These are phyloP conservation scores for Papiliotrema flavescens DNA, from an alignment of 1,284 basidiomycete genomes.

Conservation along the genomic window DNA sequence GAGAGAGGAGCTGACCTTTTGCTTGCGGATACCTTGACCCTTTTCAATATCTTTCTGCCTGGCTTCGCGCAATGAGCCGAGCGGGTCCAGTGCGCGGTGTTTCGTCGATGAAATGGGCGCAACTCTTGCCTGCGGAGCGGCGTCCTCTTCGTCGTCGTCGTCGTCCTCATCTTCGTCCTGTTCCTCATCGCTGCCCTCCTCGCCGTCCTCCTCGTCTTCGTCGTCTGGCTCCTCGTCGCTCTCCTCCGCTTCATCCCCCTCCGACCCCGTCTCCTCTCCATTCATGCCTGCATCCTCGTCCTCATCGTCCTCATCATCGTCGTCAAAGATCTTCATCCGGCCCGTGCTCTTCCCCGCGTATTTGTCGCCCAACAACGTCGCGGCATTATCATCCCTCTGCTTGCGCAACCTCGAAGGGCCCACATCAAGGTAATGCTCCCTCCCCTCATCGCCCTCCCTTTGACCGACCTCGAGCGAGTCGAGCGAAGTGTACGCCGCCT, in stretches of 20 bases:
- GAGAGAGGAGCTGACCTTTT: slow-evolving; percentile 60
- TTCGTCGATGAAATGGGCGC: slow-evolving; percentile 11
- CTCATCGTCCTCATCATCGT: slow-evolving; percentile 42
- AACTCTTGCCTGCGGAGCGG: slow-evolving; percentile 22
- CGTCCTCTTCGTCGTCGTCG: slow-evolving; percentile 37
- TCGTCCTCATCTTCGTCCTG: slow-evolving; percentile 52
- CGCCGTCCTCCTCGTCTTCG: slow-evolving; percentile 56
- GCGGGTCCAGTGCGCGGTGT: slow-evolving; percentile 48
- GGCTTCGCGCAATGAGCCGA: slow-evolving; percentile 45
- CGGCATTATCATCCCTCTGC: slow-evolving; percentile 50
- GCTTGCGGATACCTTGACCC: slow-evolving; percentile 73
- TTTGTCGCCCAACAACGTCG: slow-evolving; percentile 54
- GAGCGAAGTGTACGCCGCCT: slow-evolving; percentile 56
- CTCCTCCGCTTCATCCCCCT: slow-evolving; percentile 28
- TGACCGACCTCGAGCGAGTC: slow-evolving; percentile 51
- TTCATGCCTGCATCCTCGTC: slow-evolving; percentile 18
- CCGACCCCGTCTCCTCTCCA: slow-evolving; percentile 12
- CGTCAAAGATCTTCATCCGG: slow-evolving; percentile 23
- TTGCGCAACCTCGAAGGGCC: slow-evolving; percentile 35
- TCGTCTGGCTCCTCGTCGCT: slow-evolving; percentile 44
- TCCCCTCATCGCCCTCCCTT: slow-evolving; percentile 60
- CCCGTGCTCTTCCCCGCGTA: slow-evolving; percentile 50
- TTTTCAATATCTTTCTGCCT: slow-evolving; percentile 54
- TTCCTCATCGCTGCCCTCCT: slow-evolving; percentile 70
- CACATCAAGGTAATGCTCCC: slow-evolving; percentile 77